A percentile compares a stretch with the other conserved stretches of the same genome.
Conservation (phyloP, 768 basidiomycete genomes). For the Rhodotorula kratochvilovae region DNA sequence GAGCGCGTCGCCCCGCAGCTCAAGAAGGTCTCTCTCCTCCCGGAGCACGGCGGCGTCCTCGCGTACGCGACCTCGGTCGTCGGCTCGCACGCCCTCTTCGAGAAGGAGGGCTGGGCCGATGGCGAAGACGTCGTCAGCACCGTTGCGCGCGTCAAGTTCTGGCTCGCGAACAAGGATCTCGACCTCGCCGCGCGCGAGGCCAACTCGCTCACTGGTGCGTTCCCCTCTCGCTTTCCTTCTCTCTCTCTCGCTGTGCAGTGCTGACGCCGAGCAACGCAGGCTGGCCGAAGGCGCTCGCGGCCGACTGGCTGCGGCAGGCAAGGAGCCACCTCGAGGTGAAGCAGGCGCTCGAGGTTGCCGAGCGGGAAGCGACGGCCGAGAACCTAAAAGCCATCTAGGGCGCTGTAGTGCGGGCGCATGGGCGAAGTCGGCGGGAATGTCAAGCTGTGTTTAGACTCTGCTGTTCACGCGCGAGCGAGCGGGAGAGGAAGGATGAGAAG, state of each 20-base stretch:
- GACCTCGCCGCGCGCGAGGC: constrained; percentile 81
- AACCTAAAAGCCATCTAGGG: constrained; percentile 26
- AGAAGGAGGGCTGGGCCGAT: constrained; percentile 66
- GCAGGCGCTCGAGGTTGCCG: constrained; percentile 72
- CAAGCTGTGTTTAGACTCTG: not conserved
- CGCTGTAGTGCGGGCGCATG: not conserved
- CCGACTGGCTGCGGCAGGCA: constrained; percentile 88
- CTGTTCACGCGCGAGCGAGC: no score
- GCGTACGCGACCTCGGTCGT: constrained; percentile 77
- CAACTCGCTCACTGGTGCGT: constrained; percentile 77
- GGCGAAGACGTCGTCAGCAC: constrained; percentile 83
- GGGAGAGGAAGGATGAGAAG: no score
- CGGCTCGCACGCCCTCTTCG: constrained; percentile 71
- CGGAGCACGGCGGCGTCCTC: constrained; percentile 82
- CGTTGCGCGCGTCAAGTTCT: constrained; percentile 79
- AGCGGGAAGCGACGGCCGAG: constrained; percentile 38
- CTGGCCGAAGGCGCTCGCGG: constrained; percentile 58
- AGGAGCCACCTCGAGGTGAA: constrained; percentile 80
- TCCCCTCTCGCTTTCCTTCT: not conserved
- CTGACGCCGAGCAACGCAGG: constrained; percentile 16
- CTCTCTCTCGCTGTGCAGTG: no score
- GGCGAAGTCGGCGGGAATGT: no score
- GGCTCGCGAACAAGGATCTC: constrained; percentile 85
- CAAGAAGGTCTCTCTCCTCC: constrained; percentile 83
- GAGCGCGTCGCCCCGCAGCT: constrained; percentile 76